phyloP scores from a whole-genome alignment of 2,329 filamentous ascomycete genomes.

The Colletotrichum navitas region DNA sequence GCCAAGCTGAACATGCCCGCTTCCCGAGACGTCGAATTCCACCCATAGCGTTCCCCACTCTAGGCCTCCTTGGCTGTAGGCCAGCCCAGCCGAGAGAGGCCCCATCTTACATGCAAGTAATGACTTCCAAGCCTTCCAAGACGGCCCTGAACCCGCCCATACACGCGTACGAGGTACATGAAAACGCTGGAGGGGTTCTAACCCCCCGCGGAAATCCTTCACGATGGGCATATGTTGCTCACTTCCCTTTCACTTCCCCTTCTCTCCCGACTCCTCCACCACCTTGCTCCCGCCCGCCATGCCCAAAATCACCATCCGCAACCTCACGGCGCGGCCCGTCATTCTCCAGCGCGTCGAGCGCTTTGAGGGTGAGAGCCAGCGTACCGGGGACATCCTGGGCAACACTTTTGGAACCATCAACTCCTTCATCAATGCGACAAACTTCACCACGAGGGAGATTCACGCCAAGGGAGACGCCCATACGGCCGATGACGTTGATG shows the following conservation, averaged over 20 bases:
- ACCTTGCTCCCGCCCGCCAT: slow-evolving; percentile 50
- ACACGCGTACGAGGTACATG: slow-evolving; percentile 33
- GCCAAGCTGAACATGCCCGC: slow-evolving; percentile 33
- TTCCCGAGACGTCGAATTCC: slow-evolving; percentile 28
- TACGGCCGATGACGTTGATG: slow-evolving; percentile 70
- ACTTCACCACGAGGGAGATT: slow-evolving; percentile 48
- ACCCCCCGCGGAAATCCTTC: slow-evolving; percentile 38
- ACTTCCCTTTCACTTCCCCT: slow-evolving; percentile 32
- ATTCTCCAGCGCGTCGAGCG: slow-evolving; percentile 80
- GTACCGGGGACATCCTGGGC: slow-evolving; percentile 57
- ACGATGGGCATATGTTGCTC: slow-evolving; percentile 35
- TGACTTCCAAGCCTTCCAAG: slow-evolving; percentile 29
- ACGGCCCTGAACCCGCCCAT: slow-evolving; percentile 29
- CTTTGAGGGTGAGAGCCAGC: slow-evolving; percentile 67
- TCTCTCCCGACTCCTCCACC: slow-evolving; percentile 13
- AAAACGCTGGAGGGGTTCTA: slow-evolving; percentile 32
- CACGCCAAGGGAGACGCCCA: slow-evolving; percentile 70
- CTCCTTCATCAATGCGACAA: slow-evolving; percentile 59
- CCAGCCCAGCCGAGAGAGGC: slow-evolving; percentile 28
- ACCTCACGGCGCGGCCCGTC: slow-evolving; percentile 80
- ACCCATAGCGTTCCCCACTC: slow-evolving; percentile 14
- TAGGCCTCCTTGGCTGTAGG: slow-evolving; percentile 18
- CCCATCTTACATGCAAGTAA: slow-evolving; percentile 40
- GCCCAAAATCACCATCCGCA: slow-evolving; percentile 79
- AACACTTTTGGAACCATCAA: slow-evolving; percentile 60